These are phyloP conservation scores for Thermothelomyces thermophilus DNA, from an alignment of 2,329 filamentous ascomycete genomes.

Conservation along the genomic window DNA sequence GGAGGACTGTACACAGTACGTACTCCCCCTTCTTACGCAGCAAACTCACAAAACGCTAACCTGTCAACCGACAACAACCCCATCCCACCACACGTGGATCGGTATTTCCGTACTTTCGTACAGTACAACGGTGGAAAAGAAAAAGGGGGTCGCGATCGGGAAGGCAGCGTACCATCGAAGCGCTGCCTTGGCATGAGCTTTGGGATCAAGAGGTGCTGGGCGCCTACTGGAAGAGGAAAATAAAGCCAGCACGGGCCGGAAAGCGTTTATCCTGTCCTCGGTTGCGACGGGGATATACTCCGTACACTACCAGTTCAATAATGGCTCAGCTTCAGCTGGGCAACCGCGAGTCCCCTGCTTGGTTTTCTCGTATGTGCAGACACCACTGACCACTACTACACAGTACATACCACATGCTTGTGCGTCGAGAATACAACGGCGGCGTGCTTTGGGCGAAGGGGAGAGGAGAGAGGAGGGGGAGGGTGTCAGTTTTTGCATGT, in stretches of 20 bases:
- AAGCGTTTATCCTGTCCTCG: constrained; percentile 6
- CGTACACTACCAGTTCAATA: constrained; percentile 5
- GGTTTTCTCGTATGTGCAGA: no score
- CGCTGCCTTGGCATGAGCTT: not conserved
- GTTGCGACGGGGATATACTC: constrained; percentile 1
- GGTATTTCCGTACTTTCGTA: no score
- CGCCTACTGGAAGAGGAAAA: not conserved
- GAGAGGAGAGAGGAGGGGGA: no score
- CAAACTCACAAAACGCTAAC: no score
- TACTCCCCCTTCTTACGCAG: no score
- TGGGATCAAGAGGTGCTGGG: not conserved
- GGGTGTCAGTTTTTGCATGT: no score
- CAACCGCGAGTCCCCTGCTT: not conserved
- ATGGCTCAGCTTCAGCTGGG: not conserved
- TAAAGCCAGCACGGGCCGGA: constrained; percentile 3
- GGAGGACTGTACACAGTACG: no score
- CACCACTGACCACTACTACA: no score
- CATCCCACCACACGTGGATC: no score
- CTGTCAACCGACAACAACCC: not conserved
- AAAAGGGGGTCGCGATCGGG: not conserved
- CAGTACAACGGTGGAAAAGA: not conserved
- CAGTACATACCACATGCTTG: no score
- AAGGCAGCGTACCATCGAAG: no score
- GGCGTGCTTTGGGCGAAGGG: not conserved
- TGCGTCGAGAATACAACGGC: no score